These are phyloP conservation scores for Kwoniella shandongensis DNA, from an alignment of 768 basidiomycete genomes.

Conservation along the genomic window DNA sequence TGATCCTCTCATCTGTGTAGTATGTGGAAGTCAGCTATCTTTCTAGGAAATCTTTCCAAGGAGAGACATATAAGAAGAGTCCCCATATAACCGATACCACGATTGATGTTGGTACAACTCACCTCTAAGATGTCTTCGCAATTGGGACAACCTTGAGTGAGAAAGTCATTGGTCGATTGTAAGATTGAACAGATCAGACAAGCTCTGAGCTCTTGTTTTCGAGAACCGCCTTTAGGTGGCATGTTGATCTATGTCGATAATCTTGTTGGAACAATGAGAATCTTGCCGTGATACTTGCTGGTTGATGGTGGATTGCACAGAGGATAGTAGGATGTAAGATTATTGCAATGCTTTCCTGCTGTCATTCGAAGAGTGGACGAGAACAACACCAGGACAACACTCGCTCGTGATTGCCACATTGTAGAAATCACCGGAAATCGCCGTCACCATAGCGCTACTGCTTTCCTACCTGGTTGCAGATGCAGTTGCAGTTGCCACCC, in stretches of 20 bases:
- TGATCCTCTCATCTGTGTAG: slow-evolving; percentile 75
- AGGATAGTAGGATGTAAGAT: no score
- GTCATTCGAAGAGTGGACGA: no score
- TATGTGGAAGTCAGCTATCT: background rate
- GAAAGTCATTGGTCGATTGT: slow-evolving; percentile 78
- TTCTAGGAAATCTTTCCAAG: no score
- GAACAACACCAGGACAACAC: no score
- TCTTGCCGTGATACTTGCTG: no score
- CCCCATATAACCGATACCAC: background rate
- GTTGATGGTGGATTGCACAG: no score
- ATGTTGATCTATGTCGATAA: no score
- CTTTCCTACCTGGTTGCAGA: no score
- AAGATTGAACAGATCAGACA: slow-evolving; percentile 93
- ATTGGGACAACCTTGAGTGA: slow-evolving; percentile 86
- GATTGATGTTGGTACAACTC: slow-evolving; percentile 31
- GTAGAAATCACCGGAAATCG: no score
- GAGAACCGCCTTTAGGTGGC: slow-evolving; percentile 33
- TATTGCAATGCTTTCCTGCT: no score
- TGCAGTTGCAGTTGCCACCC: slow-evolving; percentile 20
- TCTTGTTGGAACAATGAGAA: no score
- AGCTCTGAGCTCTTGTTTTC: slow-evolving; percentile 72
- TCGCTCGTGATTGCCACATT: no score
- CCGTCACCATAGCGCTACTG: slow-evolving; percentile 11
- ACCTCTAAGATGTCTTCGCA: slow-evolving; percentile 95
- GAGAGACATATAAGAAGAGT: background rate